Evolutionary conservation across 139 green algal genomes (phyloP).

Genomic region (Micractinium conductrix): DNA sequence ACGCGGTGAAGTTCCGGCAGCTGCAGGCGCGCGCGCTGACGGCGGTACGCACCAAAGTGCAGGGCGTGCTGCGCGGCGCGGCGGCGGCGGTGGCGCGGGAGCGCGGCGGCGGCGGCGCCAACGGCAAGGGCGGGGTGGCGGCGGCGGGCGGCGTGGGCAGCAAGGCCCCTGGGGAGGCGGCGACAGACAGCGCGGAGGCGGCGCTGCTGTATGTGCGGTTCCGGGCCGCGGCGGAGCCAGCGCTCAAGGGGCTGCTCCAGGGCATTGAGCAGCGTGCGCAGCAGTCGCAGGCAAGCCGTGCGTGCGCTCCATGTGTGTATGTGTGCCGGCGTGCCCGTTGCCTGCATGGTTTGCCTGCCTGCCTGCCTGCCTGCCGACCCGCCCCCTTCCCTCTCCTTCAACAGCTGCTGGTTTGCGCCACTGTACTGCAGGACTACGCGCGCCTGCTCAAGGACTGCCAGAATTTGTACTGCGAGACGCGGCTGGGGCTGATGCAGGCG

Average conservation of each 20-base stretch:
- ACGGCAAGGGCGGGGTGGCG: neutral
- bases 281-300: slow-evolving; percentile 1
- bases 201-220: slow-evolving; percentile 94
- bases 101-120: neutral
- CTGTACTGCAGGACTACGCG: slow-evolving; percentile 75
- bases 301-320: no score
- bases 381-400: neutral
- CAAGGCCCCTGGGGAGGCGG: no score
- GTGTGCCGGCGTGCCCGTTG: no score
- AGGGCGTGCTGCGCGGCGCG: slow-evolving; percentile 67
- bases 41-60: slow-evolving; percentile 76
- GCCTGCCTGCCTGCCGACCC: neutral
- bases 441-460: slow-evolving; percentile 91
- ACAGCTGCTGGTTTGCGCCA: neutral
- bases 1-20: slow-evolving; percentile 88
- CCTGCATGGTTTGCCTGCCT: neutral
- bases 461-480: slow-evolving; percentile 72
- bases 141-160: no score
- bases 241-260: slow-evolving; percentile 81
- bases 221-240: slow-evolving; percentile 83
- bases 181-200: neutral
- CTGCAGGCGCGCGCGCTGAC: slow-evolving; percentile 84
- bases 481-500: slow-evolving; percentile 74
- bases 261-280: slow-evolving; percentile 76
- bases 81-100: slow-evolving; percentile 10